Percentiles rank a stretch among this genome's conserved stretches.
phyloP scores from a whole-genome alignment of 768 basidiomycete species.

The Naganishia antarctica region DNA sequence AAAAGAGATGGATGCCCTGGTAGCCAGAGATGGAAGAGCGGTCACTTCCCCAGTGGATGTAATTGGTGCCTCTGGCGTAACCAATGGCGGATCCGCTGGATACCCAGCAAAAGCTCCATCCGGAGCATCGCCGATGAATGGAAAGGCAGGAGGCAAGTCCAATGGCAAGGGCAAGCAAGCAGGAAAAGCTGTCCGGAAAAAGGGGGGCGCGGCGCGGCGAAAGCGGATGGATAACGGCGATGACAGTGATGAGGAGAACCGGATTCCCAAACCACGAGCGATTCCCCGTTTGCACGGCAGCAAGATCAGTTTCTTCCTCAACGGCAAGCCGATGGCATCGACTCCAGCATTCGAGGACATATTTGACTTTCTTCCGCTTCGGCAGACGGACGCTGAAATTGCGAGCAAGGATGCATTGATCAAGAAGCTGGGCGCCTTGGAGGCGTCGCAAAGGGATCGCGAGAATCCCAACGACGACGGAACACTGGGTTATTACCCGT shows the following conservation, averaged over 20 bases:
- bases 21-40: slow-evolving; percentile 58
- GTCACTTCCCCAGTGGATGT: slow-evolving; percentile 40
- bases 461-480: slow-evolving; percentile 92
- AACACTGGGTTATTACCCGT: slow-evolving; percentile 88
- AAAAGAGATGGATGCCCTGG: slow-evolving; percentile 86
- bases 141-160: slow-evolving; percentile 57
- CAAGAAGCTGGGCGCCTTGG: slow-evolving; percentile 62
- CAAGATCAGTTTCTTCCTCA: slow-evolving; percentile 81
- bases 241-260: slow-evolving; percentile 32
- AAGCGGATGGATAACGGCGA: not conserved
- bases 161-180: slow-evolving; percentile 36
- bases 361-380: slow-evolving; percentile 82
- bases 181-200: slow-evolving; percentile 53
- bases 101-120: slow-evolving; percentile 36
- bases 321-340: slow-evolving; percentile 68
- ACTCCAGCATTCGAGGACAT: slow-evolving; percentile 76
- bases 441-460: slow-evolving; percentile 32
- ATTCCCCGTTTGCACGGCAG: slow-evolving; percentile 69
- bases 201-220: slow-evolving; percentile 5
- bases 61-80: slow-evolving; percentile 22
- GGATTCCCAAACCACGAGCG: slow-evolving; percentile 51
- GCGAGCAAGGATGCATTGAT: slow-evolving; percentile 60
- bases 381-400: slow-evolving; percentile 58
- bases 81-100: not conserved
- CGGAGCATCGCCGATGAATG: slow-evolving; percentile 59